Evolutionary conservation across 352 stramenopile genomes (phyloP).

Genomic region (Globisporangium spinosum): DNA sequence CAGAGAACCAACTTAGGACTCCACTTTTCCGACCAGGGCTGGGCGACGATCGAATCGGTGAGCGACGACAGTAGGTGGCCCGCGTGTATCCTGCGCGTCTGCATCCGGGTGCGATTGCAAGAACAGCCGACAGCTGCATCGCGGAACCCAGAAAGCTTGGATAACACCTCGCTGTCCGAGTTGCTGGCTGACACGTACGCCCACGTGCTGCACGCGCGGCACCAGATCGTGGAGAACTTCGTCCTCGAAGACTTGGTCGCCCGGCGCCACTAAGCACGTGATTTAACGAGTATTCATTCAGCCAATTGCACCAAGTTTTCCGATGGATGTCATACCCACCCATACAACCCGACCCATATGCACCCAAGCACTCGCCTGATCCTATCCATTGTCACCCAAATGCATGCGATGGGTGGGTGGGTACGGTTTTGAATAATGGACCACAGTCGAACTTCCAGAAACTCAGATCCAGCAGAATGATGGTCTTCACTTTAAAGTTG

Average conservation of each 20-base stretch:
- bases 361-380: no score
- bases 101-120: neutral
- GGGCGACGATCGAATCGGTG: neutral
- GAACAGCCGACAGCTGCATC: neutral
- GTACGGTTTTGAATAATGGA: no score
- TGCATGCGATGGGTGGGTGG: no score
- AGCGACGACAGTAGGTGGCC: neutral
- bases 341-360: no score
- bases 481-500: no score
- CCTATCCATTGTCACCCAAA: no score
- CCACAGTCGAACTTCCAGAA: no score
- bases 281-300: neutral
- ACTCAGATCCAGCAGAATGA: no score
- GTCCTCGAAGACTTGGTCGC: conserved; percentile 9
- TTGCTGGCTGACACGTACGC: conserved; percentile 1
- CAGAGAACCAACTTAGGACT: neutral
- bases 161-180: neutral
- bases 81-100: neutral
- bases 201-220: neutral
- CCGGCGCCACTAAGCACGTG: neutral
- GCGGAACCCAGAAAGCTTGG: neutral
- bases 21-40: neutral
- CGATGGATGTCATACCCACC: no score
- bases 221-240: conserved; percentile 20
- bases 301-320: no score